Evolutionary conservation across 202 grass and related monocot genomes (phyloP).

Genomic region (Dendrocalamus latiflorus): DNA sequence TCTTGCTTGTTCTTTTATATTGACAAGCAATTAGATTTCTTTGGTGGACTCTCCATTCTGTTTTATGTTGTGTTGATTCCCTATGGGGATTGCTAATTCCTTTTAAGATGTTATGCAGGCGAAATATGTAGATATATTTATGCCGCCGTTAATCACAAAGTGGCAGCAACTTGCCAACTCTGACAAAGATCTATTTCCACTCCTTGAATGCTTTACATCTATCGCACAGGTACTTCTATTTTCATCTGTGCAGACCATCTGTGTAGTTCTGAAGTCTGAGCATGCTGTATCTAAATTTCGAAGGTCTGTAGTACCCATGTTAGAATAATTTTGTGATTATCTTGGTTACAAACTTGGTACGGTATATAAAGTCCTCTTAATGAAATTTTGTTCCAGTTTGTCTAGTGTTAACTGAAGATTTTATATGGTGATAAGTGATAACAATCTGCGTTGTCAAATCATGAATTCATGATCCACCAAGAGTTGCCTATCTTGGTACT

Average conservation of each 20-base stretch:
- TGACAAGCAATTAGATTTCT: background rate
- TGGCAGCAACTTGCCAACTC: conserved; percentile 96
- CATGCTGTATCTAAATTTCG: background rate
- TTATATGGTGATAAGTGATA: background rate
- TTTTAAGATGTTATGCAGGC: conserved; percentile 53
- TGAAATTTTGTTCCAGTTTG: background rate
- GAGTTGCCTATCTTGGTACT: background rate
- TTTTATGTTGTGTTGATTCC: background rate
- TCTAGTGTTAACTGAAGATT: background rate
- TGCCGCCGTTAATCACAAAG: conserved; percentile 89
- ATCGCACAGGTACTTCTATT: conserved; percentile 73
- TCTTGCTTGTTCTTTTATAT: conserved; percentile 22
- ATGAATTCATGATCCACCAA: background rate
- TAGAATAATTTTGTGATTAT: background rate
- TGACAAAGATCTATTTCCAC: conserved; percentile 94
- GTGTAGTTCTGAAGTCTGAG: conserved; percentile 19
- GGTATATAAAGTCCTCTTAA: background rate
- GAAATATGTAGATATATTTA: conserved; percentile 94
- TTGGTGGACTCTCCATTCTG: background rate
- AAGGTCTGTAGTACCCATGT: background rate
- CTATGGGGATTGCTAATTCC: conserved; percentile 33
- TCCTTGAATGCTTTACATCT: conserved; percentile 98
- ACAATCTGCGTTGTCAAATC: background rate
- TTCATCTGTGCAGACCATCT: conserved; percentile 24
- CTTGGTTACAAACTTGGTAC: background rate